A percentile compares a stretch with the other conserved stretches of the same genome.
Conservation (phyloP, 108 stramenopile genomes). For the Nitzschia palea region DNA sequence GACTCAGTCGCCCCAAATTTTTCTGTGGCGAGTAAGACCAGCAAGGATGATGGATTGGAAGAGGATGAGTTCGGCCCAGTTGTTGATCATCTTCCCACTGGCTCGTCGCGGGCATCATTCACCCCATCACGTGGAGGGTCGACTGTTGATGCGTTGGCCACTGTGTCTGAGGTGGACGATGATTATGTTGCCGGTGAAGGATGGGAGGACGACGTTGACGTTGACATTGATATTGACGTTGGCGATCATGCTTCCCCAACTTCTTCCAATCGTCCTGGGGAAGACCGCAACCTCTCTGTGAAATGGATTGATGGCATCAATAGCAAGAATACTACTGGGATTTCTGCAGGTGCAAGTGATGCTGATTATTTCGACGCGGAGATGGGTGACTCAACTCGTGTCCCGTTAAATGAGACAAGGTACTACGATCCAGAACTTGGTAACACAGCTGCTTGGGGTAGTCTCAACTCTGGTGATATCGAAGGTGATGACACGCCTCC, state of each 20-base stretch:
- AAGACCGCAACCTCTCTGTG: constrained; percentile 23
- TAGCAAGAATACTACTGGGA: neutral
- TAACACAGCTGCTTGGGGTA: constrained; percentile 1
- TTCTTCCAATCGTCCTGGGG: neutral
- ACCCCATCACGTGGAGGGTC: constrained; percentile 51
- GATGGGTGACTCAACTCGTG: constrained; percentile 2
- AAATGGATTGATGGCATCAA: constrained; percentile 28
- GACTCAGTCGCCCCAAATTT: constrained; percentile 21
- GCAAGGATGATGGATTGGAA: constrained; percentile 27
- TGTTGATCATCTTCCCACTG: constrained; percentile 44
- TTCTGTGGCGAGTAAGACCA: constrained; percentile 23
- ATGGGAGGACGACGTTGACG: constrained; percentile 29
- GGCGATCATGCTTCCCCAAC: neutral
- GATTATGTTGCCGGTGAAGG: constrained; percentile 34
- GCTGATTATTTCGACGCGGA: constrained; percentile 12
- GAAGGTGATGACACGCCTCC: constrained; percentile 34
- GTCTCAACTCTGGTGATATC: neutral
- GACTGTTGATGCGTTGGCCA: constrained; percentile 50
- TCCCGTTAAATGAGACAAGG: constrained; percentile 25
- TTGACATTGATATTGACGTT: constrained; percentile 25
- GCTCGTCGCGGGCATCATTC: constrained; percentile 24
- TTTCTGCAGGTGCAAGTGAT: neutral
- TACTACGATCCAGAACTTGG: constrained; percentile 31
- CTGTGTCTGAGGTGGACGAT: constrained; percentile 46
- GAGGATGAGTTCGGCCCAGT: constrained; percentile 54